phyloP scores from a whole-genome alignment of 73 alveolate species.

The Effrenium voratum region DNA sequence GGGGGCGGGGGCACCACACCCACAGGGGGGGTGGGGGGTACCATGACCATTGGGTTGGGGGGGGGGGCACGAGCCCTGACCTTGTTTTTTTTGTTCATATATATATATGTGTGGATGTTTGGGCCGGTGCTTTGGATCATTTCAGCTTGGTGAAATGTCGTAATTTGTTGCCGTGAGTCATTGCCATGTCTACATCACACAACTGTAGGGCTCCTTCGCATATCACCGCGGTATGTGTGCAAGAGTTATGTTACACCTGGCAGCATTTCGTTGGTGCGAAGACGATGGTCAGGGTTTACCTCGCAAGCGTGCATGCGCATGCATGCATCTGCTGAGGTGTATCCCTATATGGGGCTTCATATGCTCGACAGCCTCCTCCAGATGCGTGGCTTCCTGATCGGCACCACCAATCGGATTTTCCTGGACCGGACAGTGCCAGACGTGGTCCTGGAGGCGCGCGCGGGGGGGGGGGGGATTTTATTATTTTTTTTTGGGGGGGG shows the following conservation, averaged over 20 bases:
- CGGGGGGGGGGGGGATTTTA: too few relatives aligned
- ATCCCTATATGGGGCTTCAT: slow-evolving; percentile 83
- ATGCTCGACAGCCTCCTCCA: slow-evolving; percentile 92
- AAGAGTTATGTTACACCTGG: too few relatives aligned
- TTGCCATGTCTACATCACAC: not conserved
- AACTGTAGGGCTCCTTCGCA: not conserved
- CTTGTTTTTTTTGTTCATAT: too few relatives aligned
- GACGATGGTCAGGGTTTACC: not conserved
- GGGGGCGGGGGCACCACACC: too few relatives aligned
- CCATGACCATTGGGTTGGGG: too few relatives aligned
- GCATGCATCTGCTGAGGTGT: slow-evolving; percentile 29
- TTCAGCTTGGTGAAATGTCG: not conserved
- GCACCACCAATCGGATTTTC: slow-evolving; percentile 83
- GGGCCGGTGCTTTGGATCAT: too few relatives aligned
- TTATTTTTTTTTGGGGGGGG: too few relatives aligned
- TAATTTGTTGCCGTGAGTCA: not conserved
- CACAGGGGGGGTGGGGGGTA: too few relatives aligned
- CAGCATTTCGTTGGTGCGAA: not conserved
- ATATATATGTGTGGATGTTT: too few relatives aligned
- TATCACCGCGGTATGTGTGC: too few relatives aligned
- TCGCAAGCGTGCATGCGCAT: too few relatives aligned
- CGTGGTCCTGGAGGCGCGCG: slow-evolving; percentile 63
- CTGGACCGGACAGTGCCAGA: slow-evolving; percentile 77
- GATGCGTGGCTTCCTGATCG: slow-evolving; percentile 91
- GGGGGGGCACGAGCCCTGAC: too few relatives aligned